Evolutionary conservation across 305 asterid species (phyloP).

Genomic region (Fraxinus baroniana): DNA sequence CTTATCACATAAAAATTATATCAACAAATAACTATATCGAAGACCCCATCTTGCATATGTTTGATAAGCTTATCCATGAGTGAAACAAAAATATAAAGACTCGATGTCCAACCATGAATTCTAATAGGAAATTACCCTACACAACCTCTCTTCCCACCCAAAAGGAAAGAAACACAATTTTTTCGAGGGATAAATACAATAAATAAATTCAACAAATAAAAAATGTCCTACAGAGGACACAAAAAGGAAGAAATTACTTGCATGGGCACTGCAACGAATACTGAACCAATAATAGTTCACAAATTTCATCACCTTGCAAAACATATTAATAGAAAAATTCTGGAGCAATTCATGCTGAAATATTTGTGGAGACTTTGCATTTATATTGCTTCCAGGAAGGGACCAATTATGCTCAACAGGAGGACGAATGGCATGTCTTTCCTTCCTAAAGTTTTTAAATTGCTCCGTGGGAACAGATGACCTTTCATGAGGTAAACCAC

Average conservation of each 20-base stretch:
- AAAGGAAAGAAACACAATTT: constrained; percentile 1
- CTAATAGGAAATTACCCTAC: not conserved
- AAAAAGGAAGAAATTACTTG: not conserved
- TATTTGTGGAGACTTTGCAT: constrained; percentile 69
- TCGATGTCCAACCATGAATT: not conserved
- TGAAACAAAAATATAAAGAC: not conserved
- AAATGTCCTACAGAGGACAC: constrained; percentile 9
- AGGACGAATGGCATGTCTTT: constrained; percentile 94
- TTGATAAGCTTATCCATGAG: not conserved
- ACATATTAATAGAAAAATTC: constrained; percentile 90
- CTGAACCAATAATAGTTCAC: constrained; percentile 2
- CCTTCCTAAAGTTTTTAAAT: constrained; percentile 59
- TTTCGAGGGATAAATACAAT: not conserved
- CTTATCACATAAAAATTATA: not conserved
- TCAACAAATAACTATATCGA: not conserved
- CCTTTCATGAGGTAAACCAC: constrained; percentile 68
- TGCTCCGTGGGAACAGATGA: constrained; percentile 61
- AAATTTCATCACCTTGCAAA: constrained; percentile 71
- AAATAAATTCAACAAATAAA: constrained; percentile 2
- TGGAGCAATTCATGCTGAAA: constrained; percentile 99
- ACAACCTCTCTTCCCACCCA: not conserved
- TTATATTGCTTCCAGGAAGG: constrained; percentile 57
- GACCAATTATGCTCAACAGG: constrained; percentile 98
- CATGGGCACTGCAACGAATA: not conserved
- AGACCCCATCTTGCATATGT: not conserved